Evolutionary conservation across 768 basidiomycete species (phyloP), one percentile per base, ranked within the genome.

Genomic region (Trametopsis cervina): DNA sequence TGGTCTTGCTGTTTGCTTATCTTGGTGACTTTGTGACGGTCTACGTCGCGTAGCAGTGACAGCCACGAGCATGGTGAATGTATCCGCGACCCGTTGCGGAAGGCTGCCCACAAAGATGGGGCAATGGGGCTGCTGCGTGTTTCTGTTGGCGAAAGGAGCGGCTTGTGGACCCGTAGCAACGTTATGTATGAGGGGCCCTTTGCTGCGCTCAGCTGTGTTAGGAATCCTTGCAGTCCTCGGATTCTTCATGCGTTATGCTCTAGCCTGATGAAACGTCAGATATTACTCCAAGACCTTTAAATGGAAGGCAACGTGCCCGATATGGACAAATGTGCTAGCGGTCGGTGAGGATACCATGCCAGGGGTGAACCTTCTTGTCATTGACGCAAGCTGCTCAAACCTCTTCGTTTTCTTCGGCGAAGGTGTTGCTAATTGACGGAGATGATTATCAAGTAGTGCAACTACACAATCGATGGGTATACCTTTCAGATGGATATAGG

Each of bases 291-390:
- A 62, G 3, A 77, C 78, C 6, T 70, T 66, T 46, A 64, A 66
- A 55, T 72, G 74, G 42, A 81, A 63, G 6, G 82, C 82, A 43
- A 85, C 73, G 59, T 85, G 84, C 18, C 77, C 73, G 46, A 83
- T 69, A 56, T 86, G 83, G 48, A 76, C 74, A 60, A 85, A 85
- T 18, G 83, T 78, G 47, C 78, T 71, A 3, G 77, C 72, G 0
- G 73, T 63, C 0, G 83, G 83, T 15, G 71, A 59, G 12, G 83
- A 83, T 53, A 85, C 78, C 66, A 77, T 66, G 7, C 69, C 63
- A 3, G 69, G 61, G 9, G 67, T 62, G 49, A 74, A 43, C 13
- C 54, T 56, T 25, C 51, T 46, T 20, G 47, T 21, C 11, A 48
- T 26, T 26, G 23, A 18, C 24, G 17, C 47, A 20, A 37, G 41